Conservation (phyloP, 805 yeast species). For the Candida stauntonica region DNA sequence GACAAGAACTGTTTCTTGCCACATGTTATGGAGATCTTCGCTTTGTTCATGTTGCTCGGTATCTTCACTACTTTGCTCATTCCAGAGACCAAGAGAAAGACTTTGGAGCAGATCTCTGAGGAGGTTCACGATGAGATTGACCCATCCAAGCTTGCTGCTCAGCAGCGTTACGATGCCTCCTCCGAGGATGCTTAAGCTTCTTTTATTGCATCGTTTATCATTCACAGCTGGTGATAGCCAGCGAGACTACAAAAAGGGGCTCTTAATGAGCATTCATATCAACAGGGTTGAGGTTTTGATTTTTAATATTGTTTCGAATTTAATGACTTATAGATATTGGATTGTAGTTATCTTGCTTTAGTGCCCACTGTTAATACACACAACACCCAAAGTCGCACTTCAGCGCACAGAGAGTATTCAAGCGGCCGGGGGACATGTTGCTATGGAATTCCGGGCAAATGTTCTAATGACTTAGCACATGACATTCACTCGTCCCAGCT, state of each 20-base stretch:
- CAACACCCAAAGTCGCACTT: no score
- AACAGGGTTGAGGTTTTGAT: background rate
- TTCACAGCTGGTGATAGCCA: background rate
- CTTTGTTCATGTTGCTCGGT: constrained; percentile 87
- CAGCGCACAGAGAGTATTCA: no score
- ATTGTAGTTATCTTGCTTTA: no score
- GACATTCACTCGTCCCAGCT: no score
- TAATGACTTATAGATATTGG: background rate
- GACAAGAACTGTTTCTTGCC: constrained; percentile 71
- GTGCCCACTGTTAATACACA: no score
- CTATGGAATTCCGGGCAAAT: no score
- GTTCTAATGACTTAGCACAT: no score
- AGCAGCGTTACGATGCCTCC: constrained; percentile 15
- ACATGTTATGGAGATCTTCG: constrained; percentile 92
- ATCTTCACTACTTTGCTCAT: constrained; percentile 56
- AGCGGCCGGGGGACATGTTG: no score
- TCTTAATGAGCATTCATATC: background rate
- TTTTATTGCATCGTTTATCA: background rate
- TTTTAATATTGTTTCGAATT: background rate
- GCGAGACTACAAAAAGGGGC: background rate
- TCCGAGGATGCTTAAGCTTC: constrained; percentile 21
- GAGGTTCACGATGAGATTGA: constrained; percentile 78
- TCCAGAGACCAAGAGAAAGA: constrained; percentile 91
- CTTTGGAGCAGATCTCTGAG: constrained; percentile 80
- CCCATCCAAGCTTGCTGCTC: constrained; percentile 33